Evolutionary conservation across 179 eudicot species (phyloP).

Genomic region (Spergularia azorica): DNA sequence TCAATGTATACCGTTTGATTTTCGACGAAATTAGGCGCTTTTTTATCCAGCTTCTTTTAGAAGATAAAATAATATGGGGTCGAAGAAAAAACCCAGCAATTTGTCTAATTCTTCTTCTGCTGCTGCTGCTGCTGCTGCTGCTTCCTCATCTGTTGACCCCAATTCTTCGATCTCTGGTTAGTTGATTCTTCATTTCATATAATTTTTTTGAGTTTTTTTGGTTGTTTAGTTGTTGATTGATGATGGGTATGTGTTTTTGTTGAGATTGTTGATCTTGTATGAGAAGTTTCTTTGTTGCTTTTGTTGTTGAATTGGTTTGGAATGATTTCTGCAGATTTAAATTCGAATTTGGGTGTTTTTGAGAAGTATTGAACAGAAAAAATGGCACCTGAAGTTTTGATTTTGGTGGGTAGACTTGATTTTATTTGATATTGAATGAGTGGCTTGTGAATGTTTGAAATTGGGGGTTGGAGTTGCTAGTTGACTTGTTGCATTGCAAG

Average conservation of each 20-base stretch:
- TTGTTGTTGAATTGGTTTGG: slow-evolving; percentile 20
- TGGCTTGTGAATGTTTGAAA: not conserved
- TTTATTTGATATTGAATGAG: not conserved
- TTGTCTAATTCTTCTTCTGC: slow-evolving; percentile 34
- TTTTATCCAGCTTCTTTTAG: not conserved
- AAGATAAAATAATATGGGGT: slow-evolving; percentile 37
- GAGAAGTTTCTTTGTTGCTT: slow-evolving; percentile 3
- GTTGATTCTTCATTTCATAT: not conserved
- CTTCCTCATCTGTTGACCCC: slow-evolving; percentile 27
- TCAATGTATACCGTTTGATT: slow-evolving; percentile 9
- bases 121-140: too few relatives aligned
- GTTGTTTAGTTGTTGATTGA: not conserved
- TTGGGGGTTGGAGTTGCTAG: not conserved
- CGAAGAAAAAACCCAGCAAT: slow-evolving; percentile 36
- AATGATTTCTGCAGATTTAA: not conserved
- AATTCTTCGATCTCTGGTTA: slow-evolving; percentile 37
- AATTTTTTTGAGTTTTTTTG: not conserved
- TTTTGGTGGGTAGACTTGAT: not conserved
- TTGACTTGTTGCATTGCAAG: not conserved
- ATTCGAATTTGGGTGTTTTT: not conserved
- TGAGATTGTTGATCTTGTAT: not conserved
- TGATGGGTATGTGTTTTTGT: not conserved
- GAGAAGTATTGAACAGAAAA: not conserved
- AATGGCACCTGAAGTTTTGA: not conserved
- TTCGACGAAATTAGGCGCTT: not conserved